phyloP scores from a whole-genome alignment of 768 basidiomycete species.

The Boletus barrowsii region DNA sequence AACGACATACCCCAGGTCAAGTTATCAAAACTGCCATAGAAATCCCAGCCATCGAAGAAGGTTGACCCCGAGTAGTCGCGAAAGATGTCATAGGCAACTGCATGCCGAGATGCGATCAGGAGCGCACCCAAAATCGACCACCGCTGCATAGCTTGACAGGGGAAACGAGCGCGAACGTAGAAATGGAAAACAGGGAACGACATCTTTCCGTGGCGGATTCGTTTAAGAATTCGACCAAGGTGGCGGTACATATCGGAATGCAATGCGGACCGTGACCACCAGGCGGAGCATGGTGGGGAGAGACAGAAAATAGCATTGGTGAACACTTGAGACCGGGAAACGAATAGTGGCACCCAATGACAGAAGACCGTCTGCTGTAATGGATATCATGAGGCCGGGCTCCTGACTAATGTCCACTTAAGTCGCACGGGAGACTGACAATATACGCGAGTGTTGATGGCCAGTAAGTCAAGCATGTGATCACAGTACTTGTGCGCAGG shows the following conservation, averaged over 20 bases:
- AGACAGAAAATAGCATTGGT: not conserved
- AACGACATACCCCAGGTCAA: conserved; percentile 38
- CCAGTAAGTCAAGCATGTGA: too few species aligned
- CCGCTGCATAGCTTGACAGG: conserved; percentile 9
- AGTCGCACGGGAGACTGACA: too few species aligned
- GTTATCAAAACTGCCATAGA: conserved; percentile 49
- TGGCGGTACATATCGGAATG: conserved; percentile 2
- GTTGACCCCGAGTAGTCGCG: conserved; percentile 44
- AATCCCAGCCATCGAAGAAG: conserved; percentile 58
- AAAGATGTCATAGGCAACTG: conserved; percentile 34
- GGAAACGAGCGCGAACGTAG: not conserved
- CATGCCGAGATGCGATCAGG: conserved; percentile 1
- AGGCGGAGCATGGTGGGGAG: not conserved
- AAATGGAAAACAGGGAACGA: not conserved
- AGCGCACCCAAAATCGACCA: conserved; percentile 2
- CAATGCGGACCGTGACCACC: not conserved
- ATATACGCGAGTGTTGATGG: too few species aligned
- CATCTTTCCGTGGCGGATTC: not conserved
- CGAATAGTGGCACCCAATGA: not conserved
- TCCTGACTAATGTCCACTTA: too few species aligned
- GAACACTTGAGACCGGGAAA: not conserved
- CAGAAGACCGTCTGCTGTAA: not conserved
- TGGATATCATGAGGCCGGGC: too few species aligned
- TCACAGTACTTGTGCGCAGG: not conserved
- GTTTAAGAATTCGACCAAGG: conserved; percentile 2